phyloP scores from a whole-genome alignment of 2,329 filamentous ascomycete genomes.

The Dactylella cylindrospora region DNA sequence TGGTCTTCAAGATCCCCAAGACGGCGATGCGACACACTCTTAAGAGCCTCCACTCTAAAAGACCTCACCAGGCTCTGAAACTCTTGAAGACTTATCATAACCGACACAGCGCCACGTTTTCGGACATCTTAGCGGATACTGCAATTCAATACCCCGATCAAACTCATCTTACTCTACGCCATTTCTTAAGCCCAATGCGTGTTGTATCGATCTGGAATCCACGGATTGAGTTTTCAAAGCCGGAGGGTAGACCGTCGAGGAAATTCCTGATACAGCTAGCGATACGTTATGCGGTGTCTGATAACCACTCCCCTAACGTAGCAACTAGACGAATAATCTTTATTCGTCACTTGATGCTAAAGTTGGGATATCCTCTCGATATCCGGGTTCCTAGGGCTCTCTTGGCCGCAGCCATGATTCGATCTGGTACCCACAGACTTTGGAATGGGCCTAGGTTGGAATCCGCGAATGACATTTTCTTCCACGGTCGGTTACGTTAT shows the following conservation, averaged over 20 bases:
- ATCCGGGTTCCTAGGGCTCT: constrained; percentile 19
- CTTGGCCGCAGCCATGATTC: constrained; percentile 18
- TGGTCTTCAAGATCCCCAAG: constrained; percentile 18
- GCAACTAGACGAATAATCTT: constrained; percentile 11
- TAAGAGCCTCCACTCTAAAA: not conserved
- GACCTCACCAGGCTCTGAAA: constrained; percentile 13
- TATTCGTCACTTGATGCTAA: constrained; percentile 9
- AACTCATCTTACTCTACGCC: constrained; percentile 1
- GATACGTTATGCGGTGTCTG: constrained; percentile 18
- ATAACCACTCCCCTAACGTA: constrained; percentile 12
- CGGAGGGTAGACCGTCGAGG: not conserved
- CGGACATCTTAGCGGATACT: constrained; percentile 2
- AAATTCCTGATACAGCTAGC: constrained; percentile 15
- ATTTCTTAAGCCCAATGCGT: not conserved
- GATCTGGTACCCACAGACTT: constrained; percentile 5
- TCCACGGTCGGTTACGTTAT: constrained; percentile 19
- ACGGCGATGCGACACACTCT: not conserved
- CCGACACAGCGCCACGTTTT: constrained; percentile 1
- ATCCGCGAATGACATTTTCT: constrained; percentile 5
- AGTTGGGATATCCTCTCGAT: constrained; percentile 5
- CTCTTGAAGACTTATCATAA: constrained; percentile 17
- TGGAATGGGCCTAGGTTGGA: constrained; percentile 5
- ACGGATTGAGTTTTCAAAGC: not conserved
- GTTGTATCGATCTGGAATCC: constrained; percentile 2
- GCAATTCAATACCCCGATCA: constrained; percentile 18